These are phyloP conservation scores for Calonectria honghensis DNA, from an alignment of 2,329 filamentous ascomycete species.

Conservation along the genomic window DNA sequence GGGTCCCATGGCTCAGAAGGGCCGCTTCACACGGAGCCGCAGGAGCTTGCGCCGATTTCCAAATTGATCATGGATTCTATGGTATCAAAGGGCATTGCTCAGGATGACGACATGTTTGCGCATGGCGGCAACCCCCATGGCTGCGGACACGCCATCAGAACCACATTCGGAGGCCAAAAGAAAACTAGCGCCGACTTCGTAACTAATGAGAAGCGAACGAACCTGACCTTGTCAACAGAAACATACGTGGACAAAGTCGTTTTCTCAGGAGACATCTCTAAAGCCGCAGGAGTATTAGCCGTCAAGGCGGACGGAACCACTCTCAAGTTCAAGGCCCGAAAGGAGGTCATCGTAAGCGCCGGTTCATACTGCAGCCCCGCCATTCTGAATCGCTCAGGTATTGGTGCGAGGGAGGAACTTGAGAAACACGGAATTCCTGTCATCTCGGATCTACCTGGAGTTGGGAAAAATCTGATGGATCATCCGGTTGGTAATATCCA, in stretches of 20 bases:
- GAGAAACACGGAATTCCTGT: slow-evolving; percentile 64
- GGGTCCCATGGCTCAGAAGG: slow-evolving; percentile 71
- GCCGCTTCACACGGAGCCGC: slow-evolving; percentile 73
- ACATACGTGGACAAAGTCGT: slow-evolving; percentile 72
- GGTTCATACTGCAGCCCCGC: slow-evolving; percentile 71
- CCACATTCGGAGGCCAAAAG: slow-evolving; percentile 70
- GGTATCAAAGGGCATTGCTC: slow-evolving; percentile 70
- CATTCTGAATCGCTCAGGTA: slow-evolving; percentile 71
- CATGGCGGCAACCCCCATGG: slow-evolving; percentile 69
- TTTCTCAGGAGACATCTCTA: slow-evolving; percentile 63
- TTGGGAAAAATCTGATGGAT: slow-evolving; percentile 71
- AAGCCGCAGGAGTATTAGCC: slow-evolving; percentile 65
- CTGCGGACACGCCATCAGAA: slow-evolving; percentile 73
- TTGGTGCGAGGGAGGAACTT: slow-evolving; percentile 66
- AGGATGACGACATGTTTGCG: slow-evolving; percentile 76
- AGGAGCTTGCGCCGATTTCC: slow-evolving; percentile 76
- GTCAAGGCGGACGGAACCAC: slow-evolving; percentile 65
- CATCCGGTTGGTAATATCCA: slow-evolving; percentile 54
- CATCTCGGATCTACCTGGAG: slow-evolving; percentile 66
- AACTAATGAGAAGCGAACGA: slow-evolving; percentile 60
- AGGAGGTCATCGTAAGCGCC: slow-evolving; percentile 63
- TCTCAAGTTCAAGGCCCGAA: slow-evolving; percentile 62
- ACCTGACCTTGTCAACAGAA: slow-evolving; percentile 68
- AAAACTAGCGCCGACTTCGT: slow-evolving; percentile 73
- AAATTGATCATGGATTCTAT: slow-evolving; percentile 73